Percentiles rank a stretch among this genome's conserved stretches.
Evolutionary conservation across 345 rosid species (phyloP).

Genomic region (Rhodomyrtus tomentosa): DNA sequence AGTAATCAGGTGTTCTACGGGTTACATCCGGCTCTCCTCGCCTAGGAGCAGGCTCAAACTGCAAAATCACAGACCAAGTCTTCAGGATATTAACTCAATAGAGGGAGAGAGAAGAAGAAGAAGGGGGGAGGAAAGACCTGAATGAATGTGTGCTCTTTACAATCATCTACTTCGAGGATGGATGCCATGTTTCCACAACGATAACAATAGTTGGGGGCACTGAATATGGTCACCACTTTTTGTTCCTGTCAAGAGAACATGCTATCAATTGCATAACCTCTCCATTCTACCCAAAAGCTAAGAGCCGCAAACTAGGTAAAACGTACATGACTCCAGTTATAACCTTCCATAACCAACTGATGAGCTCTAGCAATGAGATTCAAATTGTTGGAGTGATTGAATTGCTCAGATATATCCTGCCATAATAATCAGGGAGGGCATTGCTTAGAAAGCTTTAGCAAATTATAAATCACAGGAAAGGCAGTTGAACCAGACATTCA

Average conservation of each 20-base stretch:
- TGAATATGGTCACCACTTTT: conserved; percentile 93
- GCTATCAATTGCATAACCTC: not conserved
- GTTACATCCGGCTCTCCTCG: conserved; percentile 98
- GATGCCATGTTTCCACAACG: conserved; percentile 99
- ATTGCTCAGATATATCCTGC: conserved; percentile 94
- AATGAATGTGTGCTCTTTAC: conserved; percentile 88
- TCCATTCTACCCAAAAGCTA: not conserved
- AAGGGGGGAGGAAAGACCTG: conserved; percentile 36
- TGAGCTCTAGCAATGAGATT: conserved; percentile 94
- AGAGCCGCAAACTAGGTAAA: not conserved
- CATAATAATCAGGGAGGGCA: not conserved
- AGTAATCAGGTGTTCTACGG: conserved; percentile 93
- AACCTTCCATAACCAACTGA: conserved; percentile 96
- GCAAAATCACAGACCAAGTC: conserved; percentile 9
- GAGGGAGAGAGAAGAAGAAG: not conserved
- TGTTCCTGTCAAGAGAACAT: conserved; percentile 48
- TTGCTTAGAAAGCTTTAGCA: not conserved
- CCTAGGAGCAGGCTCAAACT: conserved; percentile 99
- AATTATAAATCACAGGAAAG: not conserved
- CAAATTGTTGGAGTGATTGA: conserved; percentile 79
- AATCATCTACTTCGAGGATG: conserved; percentile 86
- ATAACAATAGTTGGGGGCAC: conserved; percentile 94
- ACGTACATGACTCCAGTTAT: conserved; percentile 91
- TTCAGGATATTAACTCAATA: not conserved
- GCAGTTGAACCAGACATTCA: not conserved